phyloP scores from a whole-genome alignment of 2,329 filamentous ascomycete species.

The Didymellaceae sp. region DNA sequence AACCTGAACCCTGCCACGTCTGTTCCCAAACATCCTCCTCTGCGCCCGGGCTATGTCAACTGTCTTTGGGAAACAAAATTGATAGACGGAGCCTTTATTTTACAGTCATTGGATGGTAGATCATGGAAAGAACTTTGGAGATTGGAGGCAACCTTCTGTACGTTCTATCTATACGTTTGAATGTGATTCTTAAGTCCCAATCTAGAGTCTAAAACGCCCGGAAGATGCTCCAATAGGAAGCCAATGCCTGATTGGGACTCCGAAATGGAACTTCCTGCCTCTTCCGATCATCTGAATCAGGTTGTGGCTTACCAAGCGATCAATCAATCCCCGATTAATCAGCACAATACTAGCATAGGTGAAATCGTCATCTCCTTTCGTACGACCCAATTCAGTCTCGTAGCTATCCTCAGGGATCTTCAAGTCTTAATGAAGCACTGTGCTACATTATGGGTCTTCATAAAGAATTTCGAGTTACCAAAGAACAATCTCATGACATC shows the following conservation, averaged over 20 bases:
- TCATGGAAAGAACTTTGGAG: not conserved
- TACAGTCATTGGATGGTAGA: not conserved
- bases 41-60: too few relatives aligned
- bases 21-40: not conserved
- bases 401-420: not conserved
- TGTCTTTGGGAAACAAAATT: not conserved
- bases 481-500: not conserved
- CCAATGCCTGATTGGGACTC: not conserved
- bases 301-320: not conserved
- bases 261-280: not conserved
- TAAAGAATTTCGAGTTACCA: not conserved
- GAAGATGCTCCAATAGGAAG: not conserved
- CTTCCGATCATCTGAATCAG: not conserved
- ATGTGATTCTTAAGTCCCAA: too few relatives aligned
- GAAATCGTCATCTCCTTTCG: not conserved
- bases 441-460: not conserved
- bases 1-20: not conserved
- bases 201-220: not conserved
- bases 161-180: not conserved
- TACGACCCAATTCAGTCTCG: not conserved
- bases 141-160: not conserved
- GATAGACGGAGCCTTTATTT: not conserved
- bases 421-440: not conserved
- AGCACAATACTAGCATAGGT: not conserved
- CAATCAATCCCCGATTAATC: not conserved